These are phyloP conservation scores for Gnaphalium uliginosum DNA, from an alignment of 129 eudicot genomes.

Conservation along the genomic window DNA sequence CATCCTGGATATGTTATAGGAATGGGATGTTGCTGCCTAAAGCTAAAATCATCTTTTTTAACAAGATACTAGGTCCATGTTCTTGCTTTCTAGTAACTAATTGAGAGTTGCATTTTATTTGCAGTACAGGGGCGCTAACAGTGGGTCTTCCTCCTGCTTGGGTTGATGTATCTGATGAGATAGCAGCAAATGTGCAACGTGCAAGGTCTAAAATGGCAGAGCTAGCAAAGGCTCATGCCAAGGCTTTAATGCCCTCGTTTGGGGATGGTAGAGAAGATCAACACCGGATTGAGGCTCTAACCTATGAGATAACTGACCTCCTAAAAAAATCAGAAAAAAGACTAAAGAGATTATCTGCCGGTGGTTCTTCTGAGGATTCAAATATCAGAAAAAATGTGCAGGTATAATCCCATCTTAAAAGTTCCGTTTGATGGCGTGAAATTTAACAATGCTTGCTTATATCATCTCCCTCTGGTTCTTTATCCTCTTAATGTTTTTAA, in stretches of 20 bases:
- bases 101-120: conserved; percentile 8
- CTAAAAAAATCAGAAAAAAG: conserved; percentile 71
- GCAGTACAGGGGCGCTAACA: conserved; percentile 59
- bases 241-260: conserved; percentile 90
- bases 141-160: conserved; percentile 95
- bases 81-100: background rate
- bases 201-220: conserved; percentile 74
- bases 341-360: conserved; percentile 69
- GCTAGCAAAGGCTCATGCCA: conserved; percentile 85
- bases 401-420: conserved; percentile 41
- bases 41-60: background rate
- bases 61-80: background rate
- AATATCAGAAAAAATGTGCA: conserved; percentile 85
- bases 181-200: conserved; percentile 64
- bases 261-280: conserved; percentile 93
- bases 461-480: background rate
- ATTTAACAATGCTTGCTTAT: background rate
- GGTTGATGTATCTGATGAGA: conserved; percentile 94
- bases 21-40: conserved; percentile 3
- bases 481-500: background rate
- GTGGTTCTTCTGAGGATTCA: conserved; percentile 87
- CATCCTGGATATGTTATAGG: background rate
- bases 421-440: background rate
- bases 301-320: conserved; percentile 80
- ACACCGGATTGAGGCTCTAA: conserved; percentile 69